A percentile compares a stretch with the other conserved stretches of the same genome.
Evolutionary conservation across 441 rosid genomes (phyloP).

Genomic region (Aleurites moluccanus): DNA sequence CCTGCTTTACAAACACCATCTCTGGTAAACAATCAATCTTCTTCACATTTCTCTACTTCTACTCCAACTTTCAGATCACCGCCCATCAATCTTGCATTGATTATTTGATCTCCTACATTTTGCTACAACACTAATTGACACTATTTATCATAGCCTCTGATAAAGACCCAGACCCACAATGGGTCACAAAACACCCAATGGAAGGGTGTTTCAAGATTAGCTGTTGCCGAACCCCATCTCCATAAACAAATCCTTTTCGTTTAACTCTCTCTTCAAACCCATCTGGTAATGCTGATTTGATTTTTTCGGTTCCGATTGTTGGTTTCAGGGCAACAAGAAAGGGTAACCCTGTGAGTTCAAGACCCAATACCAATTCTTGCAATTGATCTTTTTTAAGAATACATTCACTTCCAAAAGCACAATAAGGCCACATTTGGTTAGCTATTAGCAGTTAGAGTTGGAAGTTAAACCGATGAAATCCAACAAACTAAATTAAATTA

Average conservation of each 20-base stretch:
- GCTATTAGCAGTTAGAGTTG: too few species aligned
- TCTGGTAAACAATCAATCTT: slow-evolving; percentile 39
- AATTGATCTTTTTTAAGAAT: slow-evolving; percentile 29
- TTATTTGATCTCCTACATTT: slow-evolving; percentile 36
- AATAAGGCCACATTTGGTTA: too few species aligned
- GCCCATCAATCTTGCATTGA: slow-evolving; percentile 39
- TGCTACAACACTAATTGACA: slow-evolving; percentile 49
- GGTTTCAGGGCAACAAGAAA: slow-evolving; percentile 43
- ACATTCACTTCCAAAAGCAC: slow-evolving; percentile 44
- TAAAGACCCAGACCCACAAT: slow-evolving; percentile 44
- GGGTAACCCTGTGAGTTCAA: slow-evolving; percentile 36
- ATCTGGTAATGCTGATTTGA: slow-evolving; percentile 34
- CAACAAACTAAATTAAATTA: too few species aligned
- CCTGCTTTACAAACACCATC: slow-evolving; percentile 36
- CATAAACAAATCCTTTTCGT: slow-evolving; percentile 36
- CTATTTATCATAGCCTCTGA: slow-evolving; percentile 35
- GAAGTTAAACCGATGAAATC: too few species aligned
- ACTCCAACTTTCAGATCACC: slow-evolving; percentile 45
- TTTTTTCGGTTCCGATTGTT: slow-evolving; percentile 31
- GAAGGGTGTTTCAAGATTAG: slow-evolving; percentile 41
- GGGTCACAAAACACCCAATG: slow-evolving; percentile 53
- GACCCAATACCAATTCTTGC: slow-evolving; percentile 41
- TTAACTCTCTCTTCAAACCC: slow-evolving; percentile 35
- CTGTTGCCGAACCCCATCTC: slow-evolving; percentile 53
- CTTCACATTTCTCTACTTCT: slow-evolving; percentile 43